Percentiles rank a stretch among this genome's conserved stretches.
phyloP scores from a whole-genome alignment of 305 asterid genomes.

The Ajuga reptans region DNA sequence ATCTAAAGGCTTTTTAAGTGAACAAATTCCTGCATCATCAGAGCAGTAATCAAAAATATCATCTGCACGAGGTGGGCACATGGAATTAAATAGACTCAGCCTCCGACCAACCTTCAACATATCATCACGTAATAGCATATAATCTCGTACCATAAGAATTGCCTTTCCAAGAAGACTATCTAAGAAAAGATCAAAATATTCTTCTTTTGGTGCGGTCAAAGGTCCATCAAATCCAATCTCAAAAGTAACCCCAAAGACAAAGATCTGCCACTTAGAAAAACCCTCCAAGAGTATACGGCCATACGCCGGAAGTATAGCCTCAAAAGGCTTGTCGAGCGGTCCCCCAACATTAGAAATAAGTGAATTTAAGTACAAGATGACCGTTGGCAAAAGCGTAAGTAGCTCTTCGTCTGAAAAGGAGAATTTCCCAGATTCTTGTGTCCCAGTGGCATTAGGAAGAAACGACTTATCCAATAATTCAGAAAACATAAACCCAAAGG shows the following conservation, averaged over 20 bases:
- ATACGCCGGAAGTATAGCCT: conserved; percentile 38
- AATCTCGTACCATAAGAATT: conserved; percentile 36
- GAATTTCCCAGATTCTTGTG: conserved; percentile 25
- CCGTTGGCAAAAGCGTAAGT: conserved; percentile 67
- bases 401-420: conserved; percentile 49
- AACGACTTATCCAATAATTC: conserved; percentile 34
- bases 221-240: conserved; percentile 36
- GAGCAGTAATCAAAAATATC: conserved; percentile 39
- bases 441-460: conserved; percentile 26
- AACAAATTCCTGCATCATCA: conserved; percentile 38
- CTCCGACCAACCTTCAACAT: conserved; percentile 36
- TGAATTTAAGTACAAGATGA: conserved; percentile 42
- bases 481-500: conserved; percentile 52
- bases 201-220: conserved; percentile 43
- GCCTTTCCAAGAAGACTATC: conserved; percentile 69
- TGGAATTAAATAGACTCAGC: conserved; percentile 51
- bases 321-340: conserved; percentile 32
- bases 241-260: conserved; percentile 38
- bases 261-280: conserved; percentile 60
- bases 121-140: conserved; percentile 37
- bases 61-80: conserved; percentile 49
- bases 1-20: conserved; percentile 48
- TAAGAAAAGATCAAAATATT: conserved; percentile 39
- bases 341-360: conserved; percentile 40
- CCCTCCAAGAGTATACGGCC: conserved; percentile 45